A percentile compares a stretch with the other conserved stretches of the same genome.
Evolutionary conservation across 1,139 yeast species (phyloP).

Genomic region (Geotrichum carabidarum): DNA sequence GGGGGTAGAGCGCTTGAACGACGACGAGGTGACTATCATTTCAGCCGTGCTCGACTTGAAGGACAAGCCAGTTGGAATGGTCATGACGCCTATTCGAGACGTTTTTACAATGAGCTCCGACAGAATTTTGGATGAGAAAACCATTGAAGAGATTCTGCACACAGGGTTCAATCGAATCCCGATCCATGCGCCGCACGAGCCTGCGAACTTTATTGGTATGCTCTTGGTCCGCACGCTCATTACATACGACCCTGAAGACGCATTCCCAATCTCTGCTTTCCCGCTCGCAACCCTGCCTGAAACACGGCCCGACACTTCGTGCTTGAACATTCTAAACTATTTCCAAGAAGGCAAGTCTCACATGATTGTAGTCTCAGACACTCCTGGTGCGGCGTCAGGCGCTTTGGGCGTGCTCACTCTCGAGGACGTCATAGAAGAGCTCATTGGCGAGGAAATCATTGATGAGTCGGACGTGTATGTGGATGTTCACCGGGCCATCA

Average conservation of each 20-base stretch:
- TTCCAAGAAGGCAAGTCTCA: constrained; percentile 98
- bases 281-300: constrained; percentile 96
- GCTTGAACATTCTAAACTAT: constrained; percentile 86
- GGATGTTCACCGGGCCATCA: constrained; percentile 82
- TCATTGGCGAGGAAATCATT: constrained; percentile 95
- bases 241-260: constrained; percentile 95
- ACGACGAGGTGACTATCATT: constrained; percentile 94
- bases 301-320: constrained; percentile 85
- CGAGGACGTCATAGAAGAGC: constrained; percentile 95
- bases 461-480: constrained; percentile 96
- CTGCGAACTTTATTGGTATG: constrained; percentile 91
- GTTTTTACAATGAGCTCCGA: constrained; percentile 88
- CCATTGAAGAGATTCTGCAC: constrained; percentile 85
- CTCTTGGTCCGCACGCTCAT: constrained; percentile 84
- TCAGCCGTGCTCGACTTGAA: constrained; percentile 90
- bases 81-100: constrained; percentile 92
- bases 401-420: constrained; percentile 88
- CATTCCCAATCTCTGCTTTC: constrained; percentile 84
- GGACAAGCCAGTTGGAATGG: constrained; percentile 77
- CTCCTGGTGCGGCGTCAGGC: constrained; percentile 84
- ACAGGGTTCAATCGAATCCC: constrained; percentile 96
- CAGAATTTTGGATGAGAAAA: constrained; percentile 70
- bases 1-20: constrained; percentile 79
- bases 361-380: constrained; percentile 86
- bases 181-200: constrained; percentile 84